These are phyloP conservation scores for Tetrastigma voinierianum DNA, from an alignment of 164 flowering plant species.

Conservation along the genomic window DNA sequence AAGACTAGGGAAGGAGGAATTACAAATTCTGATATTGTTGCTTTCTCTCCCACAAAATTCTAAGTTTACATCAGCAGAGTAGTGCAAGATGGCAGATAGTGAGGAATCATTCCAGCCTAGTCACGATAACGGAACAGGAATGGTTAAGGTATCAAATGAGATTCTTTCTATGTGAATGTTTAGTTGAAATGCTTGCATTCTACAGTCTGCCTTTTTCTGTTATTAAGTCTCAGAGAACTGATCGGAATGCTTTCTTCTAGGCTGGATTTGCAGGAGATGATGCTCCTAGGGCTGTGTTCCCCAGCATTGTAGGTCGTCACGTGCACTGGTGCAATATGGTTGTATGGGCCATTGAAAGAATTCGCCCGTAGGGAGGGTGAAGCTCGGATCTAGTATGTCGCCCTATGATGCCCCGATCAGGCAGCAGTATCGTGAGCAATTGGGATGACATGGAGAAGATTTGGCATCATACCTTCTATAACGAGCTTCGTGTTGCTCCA, in stretches of 20 bases:
- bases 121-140: constrained; percentile 75
- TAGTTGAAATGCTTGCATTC: neutral
- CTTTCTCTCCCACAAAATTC: neutral
- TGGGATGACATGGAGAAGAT: constrained; percentile 93
- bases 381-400: constrained; percentile 76
- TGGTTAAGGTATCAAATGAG: constrained; percentile 52
- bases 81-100: constrained; percentile 48
- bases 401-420: constrained; percentile 72
- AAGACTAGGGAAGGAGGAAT: neutral
- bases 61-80: neutral
- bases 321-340: constrained; percentile 82
- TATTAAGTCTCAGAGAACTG: neutral
- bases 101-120: constrained; percentile 76
- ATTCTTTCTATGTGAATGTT: neutral
- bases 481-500: constrained; percentile 81
- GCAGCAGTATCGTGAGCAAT: constrained; percentile 78
- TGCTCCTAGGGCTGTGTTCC: constrained; percentile 76
- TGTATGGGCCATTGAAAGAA: constrained; percentile 85
- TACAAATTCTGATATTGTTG: neutral
- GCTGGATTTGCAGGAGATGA: constrained; percentile 86
- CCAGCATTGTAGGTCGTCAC: constrained; percentile 73
- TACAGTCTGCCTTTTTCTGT: too few species aligned
- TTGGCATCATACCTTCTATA: constrained; percentile 79
- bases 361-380: constrained; percentile 78
- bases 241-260: constrained; percentile 18